Evolutionary conservation across 2,329 filamentous ascomycete species (phyloP).

Genomic region (Aspergillus ochraceoroseus): DNA sequence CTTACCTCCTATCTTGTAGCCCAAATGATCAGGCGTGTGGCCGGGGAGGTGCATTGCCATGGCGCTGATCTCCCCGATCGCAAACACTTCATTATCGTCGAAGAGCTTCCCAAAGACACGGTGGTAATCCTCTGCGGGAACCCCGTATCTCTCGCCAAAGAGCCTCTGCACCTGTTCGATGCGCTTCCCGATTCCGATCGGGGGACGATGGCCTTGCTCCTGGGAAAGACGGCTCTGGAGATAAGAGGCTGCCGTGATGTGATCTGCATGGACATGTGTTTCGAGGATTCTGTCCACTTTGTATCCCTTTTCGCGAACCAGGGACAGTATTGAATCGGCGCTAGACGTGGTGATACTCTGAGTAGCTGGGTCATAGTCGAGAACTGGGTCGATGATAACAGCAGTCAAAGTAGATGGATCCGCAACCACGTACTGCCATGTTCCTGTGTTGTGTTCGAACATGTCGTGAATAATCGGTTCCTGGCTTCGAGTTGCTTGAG

Average conservation of each 20-base stretch:
- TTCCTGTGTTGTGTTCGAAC: conserved; percentile 6
- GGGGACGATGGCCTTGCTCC: conserved; percentile 20
- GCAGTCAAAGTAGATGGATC: conserved; percentile 49
- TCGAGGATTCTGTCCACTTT: conserved; percentile 53
- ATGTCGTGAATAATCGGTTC: conserved; percentile 7
- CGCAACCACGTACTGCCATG: conserved; percentile 52
- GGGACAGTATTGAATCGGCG: conserved; percentile 50
- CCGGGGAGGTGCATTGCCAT: conserved; percentile 54
- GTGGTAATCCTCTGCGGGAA: conserved; percentile 43
- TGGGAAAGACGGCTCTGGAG: not conserved
- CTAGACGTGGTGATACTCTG: conserved; percentile 47
- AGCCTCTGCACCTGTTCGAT: conserved; percentile 50
- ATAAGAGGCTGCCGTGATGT: conserved; percentile 52
- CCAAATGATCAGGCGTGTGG: conserved; percentile 58
- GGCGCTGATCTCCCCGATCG: conserved; percentile 46
- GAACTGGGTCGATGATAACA: conserved; percentile 59
- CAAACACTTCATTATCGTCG: conserved; percentile 51
- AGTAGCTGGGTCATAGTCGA: conserved; percentile 51
- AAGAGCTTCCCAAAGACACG: conserved; percentile 52
- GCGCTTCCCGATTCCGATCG: conserved; percentile 54
- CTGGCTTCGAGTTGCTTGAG: too few relatives aligned
- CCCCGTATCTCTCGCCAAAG: conserved; percentile 49
- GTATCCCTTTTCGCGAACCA: conserved; percentile 47
- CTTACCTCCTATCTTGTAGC: conserved; percentile 51
- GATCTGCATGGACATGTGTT: conserved; percentile 52